A percentile compares a stretch with the other conserved stretches of the same genome.
These are phyloP conservation scores for Pleurostoma richardsiae DNA, from an alignment of 2,329 filamentous ascomycete species.

Conservation along the genomic window DNA sequence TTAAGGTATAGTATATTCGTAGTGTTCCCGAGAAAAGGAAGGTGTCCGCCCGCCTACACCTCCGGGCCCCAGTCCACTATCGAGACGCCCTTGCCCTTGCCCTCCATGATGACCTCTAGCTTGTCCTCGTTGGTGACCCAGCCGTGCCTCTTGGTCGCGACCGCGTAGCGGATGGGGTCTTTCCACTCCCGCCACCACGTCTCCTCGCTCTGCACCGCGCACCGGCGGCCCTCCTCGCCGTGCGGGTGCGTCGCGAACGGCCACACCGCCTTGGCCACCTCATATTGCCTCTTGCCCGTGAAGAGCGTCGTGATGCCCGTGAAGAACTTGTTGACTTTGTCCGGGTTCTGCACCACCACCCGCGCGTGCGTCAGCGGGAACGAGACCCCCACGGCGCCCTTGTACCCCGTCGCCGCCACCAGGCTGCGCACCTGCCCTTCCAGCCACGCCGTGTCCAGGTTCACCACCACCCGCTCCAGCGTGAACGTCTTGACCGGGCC, in stretches of 20 bases:
- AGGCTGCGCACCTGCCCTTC: constrained; percentile 49
- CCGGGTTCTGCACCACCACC: constrained; percentile 44
- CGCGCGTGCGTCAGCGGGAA: constrained; percentile 45
- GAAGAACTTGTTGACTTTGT: constrained; percentile 49
- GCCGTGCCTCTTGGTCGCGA: constrained; percentile 28
- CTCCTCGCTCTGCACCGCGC: constrained; percentile 50
- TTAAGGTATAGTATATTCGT: no score
- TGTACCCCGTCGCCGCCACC: constrained; percentile 43
- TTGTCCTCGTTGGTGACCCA: constrained; percentile 50
- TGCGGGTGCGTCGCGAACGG: constrained; percentile 46
- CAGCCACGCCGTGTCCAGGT: constrained; percentile 49
- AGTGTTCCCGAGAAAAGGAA: no score
- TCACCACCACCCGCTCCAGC: constrained; percentile 46
- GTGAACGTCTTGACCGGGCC: constrained; percentile 41
- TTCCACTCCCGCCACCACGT: constrained; percentile 51
- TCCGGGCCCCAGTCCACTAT: constrained; percentile 41
- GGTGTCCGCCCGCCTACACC: background rate
- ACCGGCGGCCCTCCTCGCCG: constrained; percentile 37
- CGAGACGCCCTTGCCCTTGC: constrained; percentile 28
- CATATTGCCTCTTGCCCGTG: constrained; percentile 47
- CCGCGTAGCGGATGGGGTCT: constrained; percentile 34
- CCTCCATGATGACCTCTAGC: constrained; percentile 47
- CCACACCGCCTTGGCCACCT: constrained; percentile 52
- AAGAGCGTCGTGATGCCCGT: constrained; percentile 47
- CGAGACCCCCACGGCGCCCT: constrained; percentile 40